Evolutionary conservation across 805 yeast species (phyloP).

Genomic region (Saccharomycopsis olivae): DNA sequence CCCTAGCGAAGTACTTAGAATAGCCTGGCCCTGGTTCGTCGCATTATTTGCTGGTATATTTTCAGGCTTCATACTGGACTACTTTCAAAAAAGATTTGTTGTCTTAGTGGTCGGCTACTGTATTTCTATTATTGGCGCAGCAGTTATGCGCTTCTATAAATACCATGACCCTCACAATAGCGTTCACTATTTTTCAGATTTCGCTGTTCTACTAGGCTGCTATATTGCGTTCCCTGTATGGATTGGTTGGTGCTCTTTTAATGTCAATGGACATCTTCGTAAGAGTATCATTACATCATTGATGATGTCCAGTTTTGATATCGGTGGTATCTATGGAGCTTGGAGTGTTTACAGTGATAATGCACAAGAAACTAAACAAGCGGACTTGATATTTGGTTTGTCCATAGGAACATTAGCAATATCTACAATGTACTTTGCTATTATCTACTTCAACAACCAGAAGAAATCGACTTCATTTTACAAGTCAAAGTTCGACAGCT

Average conservation of each 20-base stretch:
- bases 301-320: conserved; percentile 44
- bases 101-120: neutral
- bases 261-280: conserved; percentile 52
- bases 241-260: conserved; percentile 56
- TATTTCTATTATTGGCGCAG: neutral
- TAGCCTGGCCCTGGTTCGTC: neutral
- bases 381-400: neutral
- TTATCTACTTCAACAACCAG: neutral
- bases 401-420: neutral
- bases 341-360: too few relatives aligned
- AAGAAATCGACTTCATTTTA: neutral
- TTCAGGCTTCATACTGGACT: neutral
- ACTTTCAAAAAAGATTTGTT: neutral
- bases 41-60: neutral
- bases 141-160: neutral
- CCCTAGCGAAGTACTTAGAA: neutral
- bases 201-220: conserved; percentile 47
- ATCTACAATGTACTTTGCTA: too few relatives aligned
- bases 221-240: conserved; percentile 49
- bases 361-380: neutral
- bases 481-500: conserved; percentile 6
- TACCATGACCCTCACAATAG: neutral
- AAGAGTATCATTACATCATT: conserved; percentile 47
- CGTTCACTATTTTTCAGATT: conserved; percentile 44
- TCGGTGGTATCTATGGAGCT: neutral